Percentiles rank a stretch among this genome's conserved stretches.
Conservation (phyloP, 129 eudicot species). For the carrot (Daucus carota) region DNA sequence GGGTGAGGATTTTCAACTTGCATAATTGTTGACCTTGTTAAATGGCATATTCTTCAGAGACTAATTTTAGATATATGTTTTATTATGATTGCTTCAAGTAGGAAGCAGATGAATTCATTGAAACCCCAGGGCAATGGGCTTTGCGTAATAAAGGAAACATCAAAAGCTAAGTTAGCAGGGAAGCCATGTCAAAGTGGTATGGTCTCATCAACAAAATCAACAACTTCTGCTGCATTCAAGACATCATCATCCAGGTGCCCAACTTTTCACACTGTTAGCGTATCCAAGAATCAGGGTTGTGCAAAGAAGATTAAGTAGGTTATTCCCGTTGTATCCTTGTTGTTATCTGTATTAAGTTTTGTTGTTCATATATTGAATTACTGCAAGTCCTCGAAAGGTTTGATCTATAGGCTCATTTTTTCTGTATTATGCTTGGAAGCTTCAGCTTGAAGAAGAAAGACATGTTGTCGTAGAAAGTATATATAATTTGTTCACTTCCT, state of each 20-base stretch:
- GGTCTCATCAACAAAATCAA: constrained; percentile 18
- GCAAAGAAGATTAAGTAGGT: constrained; percentile 22
- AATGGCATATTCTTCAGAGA: background rate
- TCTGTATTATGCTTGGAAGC: constrained; percentile 1
- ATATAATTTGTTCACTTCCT: background rate
- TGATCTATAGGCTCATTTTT: background rate
- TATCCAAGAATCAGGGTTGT: constrained; percentile 44
- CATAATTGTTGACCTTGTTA: background rate
- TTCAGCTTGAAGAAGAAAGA: constrained; percentile 1
- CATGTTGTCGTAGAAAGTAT: background rate
- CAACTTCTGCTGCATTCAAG: constrained; percentile 26
- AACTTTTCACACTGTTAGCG: constrained; percentile 7
- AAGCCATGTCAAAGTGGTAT: constrained; percentile 1
- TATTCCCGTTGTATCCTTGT: background rate
- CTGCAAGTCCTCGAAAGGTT: background rate
- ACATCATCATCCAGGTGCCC: constrained; percentile 23
- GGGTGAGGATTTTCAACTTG: constrained; percentile 35
- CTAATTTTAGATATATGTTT: background rate
- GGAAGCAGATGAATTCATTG: constrained; percentile 16
- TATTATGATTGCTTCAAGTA: constrained; percentile 29
- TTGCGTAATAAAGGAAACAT: constrained; percentile 34
- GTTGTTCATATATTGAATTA: constrained; percentile 40
- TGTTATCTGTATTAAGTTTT: constrained; percentile 24
- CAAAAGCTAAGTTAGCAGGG: constrained; percentile 9
- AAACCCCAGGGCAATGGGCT: constrained; percentile 36